Conservation (phyloP, 2,329 filamentous ascomycete species). For the Calonectria henricotiae region DNA sequence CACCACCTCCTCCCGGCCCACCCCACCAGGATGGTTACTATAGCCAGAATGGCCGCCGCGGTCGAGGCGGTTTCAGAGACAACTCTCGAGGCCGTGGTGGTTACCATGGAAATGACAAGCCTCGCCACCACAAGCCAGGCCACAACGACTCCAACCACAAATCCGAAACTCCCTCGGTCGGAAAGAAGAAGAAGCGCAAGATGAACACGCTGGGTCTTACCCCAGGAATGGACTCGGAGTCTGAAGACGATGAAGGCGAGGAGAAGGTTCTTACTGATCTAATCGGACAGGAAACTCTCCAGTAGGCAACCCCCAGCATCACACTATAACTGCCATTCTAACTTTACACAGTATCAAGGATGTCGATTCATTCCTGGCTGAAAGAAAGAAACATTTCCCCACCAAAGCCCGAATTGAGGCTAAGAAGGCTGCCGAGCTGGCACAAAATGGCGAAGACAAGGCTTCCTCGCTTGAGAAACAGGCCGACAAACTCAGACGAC, state of each 20-base stretch:
- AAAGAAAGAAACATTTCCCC: conserved; percentile 85
- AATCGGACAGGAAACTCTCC: conserved; percentile 70
- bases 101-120: conserved; percentile 64
- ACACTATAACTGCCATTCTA: conserved; percentile 27
- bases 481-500: conserved; percentile 75
- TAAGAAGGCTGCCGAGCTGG: conserved; percentile 70
- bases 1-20: conserved; percentile 58
- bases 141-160: conserved; percentile 55
- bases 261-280: conserved; percentile 77
- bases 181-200: conserved; percentile 81
- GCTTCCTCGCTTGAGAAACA: conserved; percentile 73
- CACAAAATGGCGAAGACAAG: conserved; percentile 71
- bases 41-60: conserved; percentile 57
- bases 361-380: conserved; percentile 84
- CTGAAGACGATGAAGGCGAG: conserved; percentile 79
- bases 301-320: conserved; percentile 62
- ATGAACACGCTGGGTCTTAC: conserved; percentile 82
- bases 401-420: conserved; percentile 80
- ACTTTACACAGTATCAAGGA: conserved; percentile 73
- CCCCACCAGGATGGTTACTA: conserved; percentile 58
- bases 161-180: conserved; percentile 64
- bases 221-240: conserved; percentile 75
- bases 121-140: conserved; percentile 59
- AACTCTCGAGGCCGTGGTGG: conserved; percentile 62
- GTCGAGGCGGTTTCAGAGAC: conserved; percentile 58